Base-by-base conservation (phyloP, 2,329 filamentous ascomycete genomes). In the Rasamsonia emersonii region DNA sequence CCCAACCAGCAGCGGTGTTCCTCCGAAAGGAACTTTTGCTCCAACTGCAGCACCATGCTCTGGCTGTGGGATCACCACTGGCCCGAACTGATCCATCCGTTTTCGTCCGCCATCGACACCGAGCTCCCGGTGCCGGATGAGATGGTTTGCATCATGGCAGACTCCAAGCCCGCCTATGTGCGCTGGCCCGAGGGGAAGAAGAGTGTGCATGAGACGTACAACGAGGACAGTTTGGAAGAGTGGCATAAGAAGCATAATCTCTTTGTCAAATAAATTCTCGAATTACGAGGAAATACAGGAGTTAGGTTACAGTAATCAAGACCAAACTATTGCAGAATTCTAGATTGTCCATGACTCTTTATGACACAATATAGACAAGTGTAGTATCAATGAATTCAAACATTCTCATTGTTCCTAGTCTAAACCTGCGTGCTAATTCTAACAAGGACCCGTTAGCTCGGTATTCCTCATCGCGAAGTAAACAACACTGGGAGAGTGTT, bases 51-150 rank as follows among this genome's bases (percentile, higher is more conserved):
- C 29, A 54, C 55, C 4, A 66, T 67, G 62, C 46, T 67, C 4
- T 67, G 64, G 65, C 41, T 68, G 3, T 67, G 60, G 59, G 64
- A 68, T 42, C 47, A 55, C 13, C 51, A 59, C 10, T 68, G 62
- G 62, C 64, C 64, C 0, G 62, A 68, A 38, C 33, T 68, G 32
- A 64, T 67, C 30, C 65, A 68, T 44, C 66, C 64, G 1, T 69
- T 68, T 49, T 63, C 65, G 4, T 62, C 62, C 6, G 65, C 64
- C 13, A 67, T 69, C 39, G 65, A 68, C 46, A 65, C 61, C 4
- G 58, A 64, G 18, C 35, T 69, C 35, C 60, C 62, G 0, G 50
- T 49, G 19, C 61, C 63, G 1, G 58, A 63, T 15, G 60, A 65
- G 43, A 67, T 68, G 64, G 58, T 65, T 18, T 69, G 65, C 41